Base-by-base conservation (phyloP, 371 early-diverging fungal genomes). In the Mucor saturninus region DNA sequence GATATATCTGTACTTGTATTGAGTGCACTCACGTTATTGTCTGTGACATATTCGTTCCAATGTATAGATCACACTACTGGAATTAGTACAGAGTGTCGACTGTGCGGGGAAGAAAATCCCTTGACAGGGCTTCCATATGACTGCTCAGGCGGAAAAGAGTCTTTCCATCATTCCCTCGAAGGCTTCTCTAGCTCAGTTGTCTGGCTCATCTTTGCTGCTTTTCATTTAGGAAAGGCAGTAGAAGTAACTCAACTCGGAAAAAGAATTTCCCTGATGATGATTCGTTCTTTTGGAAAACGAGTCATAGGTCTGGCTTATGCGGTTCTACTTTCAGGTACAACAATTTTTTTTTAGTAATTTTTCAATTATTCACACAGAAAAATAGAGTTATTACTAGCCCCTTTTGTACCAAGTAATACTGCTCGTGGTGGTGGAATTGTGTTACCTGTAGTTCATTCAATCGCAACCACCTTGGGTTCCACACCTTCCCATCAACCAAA, bases 391-490 rank as follows among this genome's bases (percentile, higher is more conserved):
- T 46, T 80, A 13, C 58, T 91, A 37, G 89, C 86, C 3, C 88
- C 91, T 0, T 87, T 91, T 66, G 86, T 91, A 26, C 91, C 91
- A 3, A 86, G 86, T 32, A 91, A 91, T 62, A 86, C 87, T 0
- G 91, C 91, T n/a, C 81, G 91, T 48, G 90, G 90, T 21, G 91
- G 91, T 10, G 88, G 91, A 15, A 88, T 91, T 37, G 72, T 91
- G 1, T 79, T 81, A 35, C 91, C 91, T 8, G 83, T 91, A 0
- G 88, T 89, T 9, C 75, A 79, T 26, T 87, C 91, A 1, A 81
- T 90, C 42, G 84, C 85, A 21, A 64, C 69, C 0, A 76, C 85
- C 14, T 66, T 89, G 4, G 82, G 76, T 4, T 78, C 83, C 3
- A 73, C 72, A 6, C 78, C 75, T 13, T 57, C 59, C 29, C 64